phyloP scores from a whole-genome alignment of 441 rosid species.

The Eutrema salsugineum region DNA sequence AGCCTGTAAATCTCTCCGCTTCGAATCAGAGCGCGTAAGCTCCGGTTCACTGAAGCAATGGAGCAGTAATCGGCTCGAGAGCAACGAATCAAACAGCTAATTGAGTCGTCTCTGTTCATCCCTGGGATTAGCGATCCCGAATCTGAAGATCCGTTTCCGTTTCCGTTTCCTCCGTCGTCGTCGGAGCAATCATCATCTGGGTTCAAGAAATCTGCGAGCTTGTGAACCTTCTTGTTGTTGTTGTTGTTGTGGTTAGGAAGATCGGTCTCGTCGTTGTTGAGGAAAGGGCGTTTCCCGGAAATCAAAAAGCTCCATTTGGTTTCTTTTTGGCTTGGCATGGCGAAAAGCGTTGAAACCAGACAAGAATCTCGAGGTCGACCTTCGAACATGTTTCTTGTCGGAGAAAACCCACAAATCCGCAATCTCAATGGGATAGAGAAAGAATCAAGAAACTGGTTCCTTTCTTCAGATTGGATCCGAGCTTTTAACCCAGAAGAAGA shows the following conservation, averaged over 20 bases:
- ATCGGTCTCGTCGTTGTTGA: slow-evolving; percentile 11
- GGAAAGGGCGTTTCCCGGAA: slow-evolving; percentile 22
- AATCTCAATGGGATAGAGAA: neutral
- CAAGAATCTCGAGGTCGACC: slow-evolving; percentile 33
- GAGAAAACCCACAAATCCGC: neutral
- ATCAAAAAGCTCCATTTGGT: slow-evolving; percentile 23
- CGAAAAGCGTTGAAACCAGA: slow-evolving; percentile 25
- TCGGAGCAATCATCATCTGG: neutral
- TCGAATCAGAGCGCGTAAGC: slow-evolving; percentile 46
- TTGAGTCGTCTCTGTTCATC: slow-evolving; percentile 58
- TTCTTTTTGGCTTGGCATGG: slow-evolving; percentile 28
- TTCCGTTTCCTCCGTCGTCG: slow-evolving; percentile 1
- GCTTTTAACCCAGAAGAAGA: neutral
- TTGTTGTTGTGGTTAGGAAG: slow-evolving; percentile 4
- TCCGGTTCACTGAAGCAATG: slow-evolving; percentile 47
- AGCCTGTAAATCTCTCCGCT: slow-evolving; percentile 65
- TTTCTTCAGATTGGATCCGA: slow-evolving; percentile 18
- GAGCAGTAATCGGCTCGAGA: slow-evolving; percentile 69
- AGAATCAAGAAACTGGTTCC: slow-evolving; percentile 8
- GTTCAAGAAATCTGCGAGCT: neutral
- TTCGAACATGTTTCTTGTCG: slow-evolving; percentile 26
- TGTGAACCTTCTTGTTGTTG: slow-evolving; percentile 20
- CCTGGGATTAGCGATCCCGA: slow-evolving; percentile 48
- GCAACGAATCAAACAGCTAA: slow-evolving; percentile 59
- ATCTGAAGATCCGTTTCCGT: slow-evolving; percentile 30